Conservation (phyloP, 164 flowering plant genomes). For the Chimonanthus salicifolius region DNA sequence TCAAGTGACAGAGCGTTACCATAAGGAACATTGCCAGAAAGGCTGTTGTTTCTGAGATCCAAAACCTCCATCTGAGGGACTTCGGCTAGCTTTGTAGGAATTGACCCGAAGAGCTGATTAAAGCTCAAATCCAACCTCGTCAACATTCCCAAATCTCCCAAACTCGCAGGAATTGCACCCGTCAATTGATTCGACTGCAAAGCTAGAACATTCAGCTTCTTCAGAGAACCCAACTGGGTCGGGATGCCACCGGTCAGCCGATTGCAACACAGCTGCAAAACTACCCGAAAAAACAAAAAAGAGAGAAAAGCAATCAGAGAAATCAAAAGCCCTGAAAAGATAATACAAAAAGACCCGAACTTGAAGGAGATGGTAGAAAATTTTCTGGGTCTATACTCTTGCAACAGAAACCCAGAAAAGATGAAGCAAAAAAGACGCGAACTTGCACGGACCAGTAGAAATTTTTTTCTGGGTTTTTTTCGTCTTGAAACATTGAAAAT, state of each 20-base stretch:
- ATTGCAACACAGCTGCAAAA: conserved; percentile 83
- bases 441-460: no score
- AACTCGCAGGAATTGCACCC: conserved; percentile 86
- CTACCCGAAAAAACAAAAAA: conserved; percentile 28
- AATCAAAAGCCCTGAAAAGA: not conserved
- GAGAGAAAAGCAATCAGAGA: not conserved
- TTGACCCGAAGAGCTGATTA: conserved; percentile 66
- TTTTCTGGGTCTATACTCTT: not conserved
- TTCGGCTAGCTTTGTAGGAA: conserved; percentile 61
- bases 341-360: not conserved
- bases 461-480: no score
- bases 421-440: no score
- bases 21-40: conserved; percentile 77
- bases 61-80: conserved; percentile 51
- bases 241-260: conserved; percentile 78
- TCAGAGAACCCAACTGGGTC: conserved; percentile 60
- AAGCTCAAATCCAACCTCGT: conserved; percentile 82
- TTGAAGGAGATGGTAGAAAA: no score
- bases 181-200: conserved; percentile 59
- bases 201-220: conserved; percentile 69
- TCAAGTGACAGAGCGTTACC: conserved; percentile 28
- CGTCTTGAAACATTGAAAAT: no score
- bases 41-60: conserved; percentile 69
- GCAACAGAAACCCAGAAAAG: no score
- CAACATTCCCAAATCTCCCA: conserved; percentile 58